Percentiles rank a stretch among this genome's conserved stretches.
phyloP scores from a whole-genome alignment of 148 eudicot species.

The Gaultheria prostrata region DNA sequence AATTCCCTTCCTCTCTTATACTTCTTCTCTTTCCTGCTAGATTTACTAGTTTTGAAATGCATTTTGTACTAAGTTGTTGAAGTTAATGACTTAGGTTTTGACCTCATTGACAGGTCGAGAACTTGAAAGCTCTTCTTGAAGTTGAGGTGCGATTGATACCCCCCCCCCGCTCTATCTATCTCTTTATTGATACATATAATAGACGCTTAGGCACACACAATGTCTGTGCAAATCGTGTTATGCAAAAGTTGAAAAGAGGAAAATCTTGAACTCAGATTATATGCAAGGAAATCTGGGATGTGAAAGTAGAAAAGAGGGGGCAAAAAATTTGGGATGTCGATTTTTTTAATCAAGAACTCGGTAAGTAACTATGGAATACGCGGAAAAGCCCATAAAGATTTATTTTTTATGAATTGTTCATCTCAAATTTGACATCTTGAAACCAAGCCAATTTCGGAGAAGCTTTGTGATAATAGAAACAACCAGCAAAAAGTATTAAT shows the following conservation, averaged over 20 bases:
- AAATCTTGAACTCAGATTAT: neutral
- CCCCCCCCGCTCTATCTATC: neutral
- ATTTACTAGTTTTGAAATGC: neutral
- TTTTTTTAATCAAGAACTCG: neutral
- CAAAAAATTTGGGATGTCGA: neutral
- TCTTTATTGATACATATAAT: neutral
- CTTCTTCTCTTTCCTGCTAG: neutral
- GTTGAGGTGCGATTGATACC: conserved; percentile 60
- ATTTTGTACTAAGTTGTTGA: neutral
- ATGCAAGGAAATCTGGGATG: neutral
- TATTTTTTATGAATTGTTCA: too few species aligned
- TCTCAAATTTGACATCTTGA: too few species aligned
- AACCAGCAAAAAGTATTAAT: too few species aligned
- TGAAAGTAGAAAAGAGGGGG: neutral
- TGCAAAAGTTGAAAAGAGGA: neutral
- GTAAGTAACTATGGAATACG: too few species aligned
- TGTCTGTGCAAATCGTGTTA: neutral
- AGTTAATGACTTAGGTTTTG: neutral
- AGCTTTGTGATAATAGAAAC: too few species aligned
- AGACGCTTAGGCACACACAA: neutral
- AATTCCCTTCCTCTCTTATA: conserved; percentile 6
- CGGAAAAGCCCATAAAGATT: too few species aligned
- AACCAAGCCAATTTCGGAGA: too few species aligned
- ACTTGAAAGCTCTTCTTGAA: conserved; percentile 92
- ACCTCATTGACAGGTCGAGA: conserved; percentile 62